A percentile compares a stretch with the other conserved stretches of the same genome.
phyloP scores from a whole-genome alignment of 805 yeast species.

The Kodamaea kaohsiungensis region DNA sequence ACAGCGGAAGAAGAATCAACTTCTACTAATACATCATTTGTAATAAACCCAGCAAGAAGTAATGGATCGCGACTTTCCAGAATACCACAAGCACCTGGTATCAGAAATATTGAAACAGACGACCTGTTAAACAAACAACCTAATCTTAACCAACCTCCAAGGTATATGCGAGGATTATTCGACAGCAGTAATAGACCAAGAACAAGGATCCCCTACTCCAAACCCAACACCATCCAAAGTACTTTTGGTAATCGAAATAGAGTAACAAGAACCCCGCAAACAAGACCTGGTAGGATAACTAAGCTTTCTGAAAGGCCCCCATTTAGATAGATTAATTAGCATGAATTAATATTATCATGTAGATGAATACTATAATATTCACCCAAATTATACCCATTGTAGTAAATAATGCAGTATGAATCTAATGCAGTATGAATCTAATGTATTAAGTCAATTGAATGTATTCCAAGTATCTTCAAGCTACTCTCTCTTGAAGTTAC shows the following conservation, averaged over 20 bases:
- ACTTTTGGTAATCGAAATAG: background rate
- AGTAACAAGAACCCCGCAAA: background rate
- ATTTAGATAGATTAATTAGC: constrained; percentile 7
- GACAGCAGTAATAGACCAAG: constrained; percentile 16
- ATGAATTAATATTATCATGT: too few species aligned
- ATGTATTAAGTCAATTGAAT: too few species aligned
- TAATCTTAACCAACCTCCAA: constrained; percentile 45
- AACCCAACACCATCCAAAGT: constrained; percentile 2
- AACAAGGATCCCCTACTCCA: constrained; percentile 2
- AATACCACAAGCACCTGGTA: constrained; percentile 21
- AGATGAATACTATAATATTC: too few species aligned
- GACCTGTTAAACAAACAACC: constrained; percentile 22
- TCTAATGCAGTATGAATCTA: too few species aligned
- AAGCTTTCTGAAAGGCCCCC: constrained; percentile 12
- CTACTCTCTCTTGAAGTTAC: too few species aligned
- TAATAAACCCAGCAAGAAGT: constrained; percentile 22
- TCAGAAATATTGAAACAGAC: background rate
- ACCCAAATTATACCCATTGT: background rate
- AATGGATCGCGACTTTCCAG: constrained; percentile 14
- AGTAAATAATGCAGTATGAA: too few species aligned
- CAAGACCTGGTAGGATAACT: constrained; percentile 5
- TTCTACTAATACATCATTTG: constrained; percentile 20
- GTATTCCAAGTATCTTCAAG: too few species aligned
- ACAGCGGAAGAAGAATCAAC: constrained; percentile 23
- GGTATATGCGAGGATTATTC: constrained; percentile 42